A percentile compares a stretch with the other conserved stretches of the same genome.
Conservation (phyloP, 139 green algal species). For the Coelastrella sp. region DNA sequence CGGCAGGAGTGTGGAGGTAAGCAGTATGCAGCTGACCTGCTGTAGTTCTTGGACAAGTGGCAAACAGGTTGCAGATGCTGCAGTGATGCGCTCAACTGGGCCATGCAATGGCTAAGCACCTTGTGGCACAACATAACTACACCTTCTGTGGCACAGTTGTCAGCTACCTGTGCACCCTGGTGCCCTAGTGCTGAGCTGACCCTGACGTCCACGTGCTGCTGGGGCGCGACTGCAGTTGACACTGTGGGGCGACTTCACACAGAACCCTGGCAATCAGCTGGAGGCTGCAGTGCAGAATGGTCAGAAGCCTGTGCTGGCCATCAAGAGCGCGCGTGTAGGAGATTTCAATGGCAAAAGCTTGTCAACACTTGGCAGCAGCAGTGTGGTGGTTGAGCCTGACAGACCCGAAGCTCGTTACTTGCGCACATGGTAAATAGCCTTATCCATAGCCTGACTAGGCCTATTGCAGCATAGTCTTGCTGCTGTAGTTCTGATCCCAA, state of each 20-base stretch:
- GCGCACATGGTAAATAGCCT: conserved; percentile 68
- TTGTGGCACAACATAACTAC: no score
- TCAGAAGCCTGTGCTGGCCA: conserved; percentile 81
- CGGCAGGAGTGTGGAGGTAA: conserved; percentile 82
- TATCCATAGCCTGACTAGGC: neutral
- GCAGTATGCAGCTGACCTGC: neutral
- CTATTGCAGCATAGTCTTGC: no score
- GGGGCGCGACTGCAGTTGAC: conserved; percentile 66
- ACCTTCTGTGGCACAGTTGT: no score
- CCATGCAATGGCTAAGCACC: no score
- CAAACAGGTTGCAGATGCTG: neutral
- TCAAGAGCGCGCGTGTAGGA: conserved; percentile 80
- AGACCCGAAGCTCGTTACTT: conserved; percentile 70
- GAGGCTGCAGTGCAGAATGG: conserved; percentile 53
- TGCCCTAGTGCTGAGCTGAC: no score
- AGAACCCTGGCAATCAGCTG: conserved; percentile 74
- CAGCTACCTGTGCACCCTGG: no score
- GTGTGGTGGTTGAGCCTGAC: conserved; percentile 83
- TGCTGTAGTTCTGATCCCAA: no score
- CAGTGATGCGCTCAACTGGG: no score
- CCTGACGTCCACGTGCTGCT: no score
- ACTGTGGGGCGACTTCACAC: conserved; percentile 82
- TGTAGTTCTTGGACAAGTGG: neutral
- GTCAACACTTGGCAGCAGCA: conserved; percentile 72
- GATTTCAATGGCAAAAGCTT: conserved; percentile 97